A percentile compares a stretch with the other conserved stretches of the same genome.
phyloP scores from a whole-genome alignment of 805 yeast genomes.

The Cyberlindnera galapagoensis region DNA sequence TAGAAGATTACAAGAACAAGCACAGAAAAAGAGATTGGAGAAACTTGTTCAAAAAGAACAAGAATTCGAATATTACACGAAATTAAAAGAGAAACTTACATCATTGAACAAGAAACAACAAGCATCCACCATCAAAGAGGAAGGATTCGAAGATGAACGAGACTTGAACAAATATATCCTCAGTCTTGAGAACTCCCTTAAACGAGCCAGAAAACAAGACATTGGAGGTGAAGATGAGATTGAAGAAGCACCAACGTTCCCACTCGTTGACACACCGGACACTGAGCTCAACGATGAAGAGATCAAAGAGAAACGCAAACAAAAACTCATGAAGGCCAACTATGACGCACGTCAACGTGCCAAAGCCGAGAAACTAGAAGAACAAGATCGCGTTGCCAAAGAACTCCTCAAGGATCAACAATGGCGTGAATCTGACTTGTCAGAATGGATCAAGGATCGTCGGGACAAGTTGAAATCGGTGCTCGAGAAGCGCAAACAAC shows the following conservation, averaged over 20 bases:
- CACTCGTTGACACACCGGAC: constrained; percentile 79
- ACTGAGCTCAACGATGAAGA: constrained; percentile 74
- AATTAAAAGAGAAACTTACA: constrained; percentile 46
- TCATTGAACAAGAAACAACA: constrained; percentile 47
- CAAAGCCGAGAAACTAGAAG: constrained; percentile 68
- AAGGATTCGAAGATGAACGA: constrained; percentile 70
- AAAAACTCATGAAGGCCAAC: constrained; percentile 75
- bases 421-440: constrained; percentile 71
- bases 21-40: constrained; percentile 76
- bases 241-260: constrained; percentile 47
- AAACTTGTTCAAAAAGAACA: constrained; percentile 74
- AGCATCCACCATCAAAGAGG: constrained; percentile 50
- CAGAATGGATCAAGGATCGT: constrained; percentile 74
- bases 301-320: constrained; percentile 80
- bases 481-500: constrained; percentile 59
- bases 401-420: constrained; percentile 60
- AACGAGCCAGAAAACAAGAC: constrained; percentile 59
- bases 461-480: constrained; percentile 52
- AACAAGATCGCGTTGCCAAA: constrained; percentile 52
- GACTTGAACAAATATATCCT: constrained; percentile 63
- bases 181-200: constrained; percentile 62
- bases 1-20: constrained; percentile 85
- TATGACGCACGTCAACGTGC: constrained; percentile 84
- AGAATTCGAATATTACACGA: constrained; percentile 66
- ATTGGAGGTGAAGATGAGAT: constrained; percentile 49